Evolutionary conservation across 1,139 yeast species (phyloP).

Genomic region (Saccharomyces pastorianus): DNA sequence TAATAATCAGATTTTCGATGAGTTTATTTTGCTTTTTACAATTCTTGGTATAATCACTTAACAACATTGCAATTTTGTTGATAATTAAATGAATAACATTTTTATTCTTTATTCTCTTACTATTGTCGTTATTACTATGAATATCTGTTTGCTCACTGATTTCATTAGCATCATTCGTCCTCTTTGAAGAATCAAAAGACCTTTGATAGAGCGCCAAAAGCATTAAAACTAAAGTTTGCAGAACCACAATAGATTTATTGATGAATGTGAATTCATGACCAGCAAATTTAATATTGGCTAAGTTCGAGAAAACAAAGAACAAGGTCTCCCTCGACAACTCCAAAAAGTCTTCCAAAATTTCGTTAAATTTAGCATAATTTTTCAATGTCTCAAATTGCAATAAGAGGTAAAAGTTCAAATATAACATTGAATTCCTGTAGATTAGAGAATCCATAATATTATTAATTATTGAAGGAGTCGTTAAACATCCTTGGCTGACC

Average conservation of each 20-base stretch:
- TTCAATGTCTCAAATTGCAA: conserved; percentile 22
- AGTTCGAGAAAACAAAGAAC: conserved; percentile 27
- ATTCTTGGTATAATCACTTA: conserved; percentile 27
- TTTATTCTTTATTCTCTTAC: background rate
- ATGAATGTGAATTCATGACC: conserved; percentile 28
- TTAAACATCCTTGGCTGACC: conserved; percentile 18
- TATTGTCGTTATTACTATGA: background rate
- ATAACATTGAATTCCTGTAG: conserved; percentile 22
- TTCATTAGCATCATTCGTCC: background rate
- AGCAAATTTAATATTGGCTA: conserved; percentile 27
- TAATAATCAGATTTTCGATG: conserved; percentile 15
- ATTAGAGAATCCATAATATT: conserved; percentile 25
- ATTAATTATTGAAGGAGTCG: conserved; percentile 20
- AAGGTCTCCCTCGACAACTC: conserved; percentile 24
- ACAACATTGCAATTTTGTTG: conserved; percentile 24
- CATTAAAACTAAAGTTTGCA: conserved; percentile 20
- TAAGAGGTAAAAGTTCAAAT: conserved; percentile 17
- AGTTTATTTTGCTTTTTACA: conserved; percentile 20
- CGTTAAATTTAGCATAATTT: conserved; percentile 16
- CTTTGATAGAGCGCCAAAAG: conserved; percentile 23
- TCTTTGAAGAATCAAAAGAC: conserved; percentile 5
- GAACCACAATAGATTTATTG: conserved; percentile 19
- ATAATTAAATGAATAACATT: conserved; percentile 9
- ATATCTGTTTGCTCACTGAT: conserved; percentile 1
- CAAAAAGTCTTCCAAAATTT: conserved; percentile 19